Evolutionary conservation across 2,329 filamentous ascomycete species (phyloP).

Genomic region (Aspergillus fischeri): DNA sequence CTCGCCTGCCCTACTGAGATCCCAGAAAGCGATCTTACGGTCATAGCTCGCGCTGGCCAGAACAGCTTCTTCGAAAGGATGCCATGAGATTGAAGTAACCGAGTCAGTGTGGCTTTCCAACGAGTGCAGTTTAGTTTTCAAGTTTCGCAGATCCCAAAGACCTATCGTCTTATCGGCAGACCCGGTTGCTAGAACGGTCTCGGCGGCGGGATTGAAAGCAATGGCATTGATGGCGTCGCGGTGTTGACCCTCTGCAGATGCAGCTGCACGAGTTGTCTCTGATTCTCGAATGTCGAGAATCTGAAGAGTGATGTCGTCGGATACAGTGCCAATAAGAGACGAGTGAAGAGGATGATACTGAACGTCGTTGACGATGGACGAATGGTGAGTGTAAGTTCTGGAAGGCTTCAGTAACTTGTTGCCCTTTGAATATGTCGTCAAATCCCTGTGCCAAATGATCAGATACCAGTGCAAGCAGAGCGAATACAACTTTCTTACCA

Average conservation of each 20-base stretch:
- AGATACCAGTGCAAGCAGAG: not conserved
- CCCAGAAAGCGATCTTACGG: conserved; percentile 93
- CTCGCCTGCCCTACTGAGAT: conserved; percentile 83
- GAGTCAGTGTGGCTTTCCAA: conserved; percentile 84
- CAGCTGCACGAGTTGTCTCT: conserved; percentile 62
- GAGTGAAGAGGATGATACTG: conserved; percentile 87
- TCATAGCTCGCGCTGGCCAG: conserved; percentile 91
- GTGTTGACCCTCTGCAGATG: conserved; percentile 70
- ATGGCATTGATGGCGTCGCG: conserved; percentile 93
- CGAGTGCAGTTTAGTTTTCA: conserved; percentile 84
- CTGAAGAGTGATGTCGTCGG: conserved; percentile 89
- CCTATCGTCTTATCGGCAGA: conserved; percentile 94
- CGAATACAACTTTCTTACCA: conserved; percentile 59
- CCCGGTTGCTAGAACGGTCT: conserved; percentile 84
- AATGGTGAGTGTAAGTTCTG: conserved; percentile 80
- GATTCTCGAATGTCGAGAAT: conserved; percentile 78
- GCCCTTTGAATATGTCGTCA: conserved; percentile 68
- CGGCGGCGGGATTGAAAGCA: conserved; percentile 88
- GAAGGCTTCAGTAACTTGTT: conserved; percentile 67
- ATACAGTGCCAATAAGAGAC: conserved; percentile 85
- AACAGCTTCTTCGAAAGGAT: conserved; percentile 83
- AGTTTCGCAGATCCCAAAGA: conserved; percentile 89
- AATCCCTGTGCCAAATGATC: conserved; percentile 56
- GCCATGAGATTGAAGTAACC: conserved; percentile 91
- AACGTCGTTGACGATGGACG: conserved; percentile 90